Conservation (phyloP, 140 eudicot species). For the Flaveria floridana region DNA sequence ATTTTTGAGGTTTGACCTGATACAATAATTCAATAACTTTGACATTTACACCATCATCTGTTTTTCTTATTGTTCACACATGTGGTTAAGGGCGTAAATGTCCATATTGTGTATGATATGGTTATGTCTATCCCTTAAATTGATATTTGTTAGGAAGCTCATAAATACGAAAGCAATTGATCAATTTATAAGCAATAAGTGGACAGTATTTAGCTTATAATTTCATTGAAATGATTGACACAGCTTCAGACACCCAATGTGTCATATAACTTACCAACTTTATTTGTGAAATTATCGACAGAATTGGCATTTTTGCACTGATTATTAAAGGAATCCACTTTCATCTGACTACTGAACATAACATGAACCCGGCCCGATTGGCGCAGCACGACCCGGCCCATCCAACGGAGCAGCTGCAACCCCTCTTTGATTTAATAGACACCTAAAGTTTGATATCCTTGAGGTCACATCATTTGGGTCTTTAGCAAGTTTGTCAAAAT, state of each 20-base stretch:
- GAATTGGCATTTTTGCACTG: constrained; percentile 23
- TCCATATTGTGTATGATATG: neutral
- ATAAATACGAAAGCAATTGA: constrained; percentile 7
- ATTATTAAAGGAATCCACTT: constrained; percentile 15
- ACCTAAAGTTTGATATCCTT: constrained; percentile 75
- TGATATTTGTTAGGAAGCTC: neutral
- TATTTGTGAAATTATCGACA: constrained; percentile 16
- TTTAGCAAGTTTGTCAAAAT: constrained; percentile 53
- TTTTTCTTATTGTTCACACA: neutral
- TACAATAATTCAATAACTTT: neutral
- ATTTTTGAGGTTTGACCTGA: neutral
- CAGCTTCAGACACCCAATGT: neutral
- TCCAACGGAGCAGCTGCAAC: constrained; percentile 84
- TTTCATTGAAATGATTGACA: constrained; percentile 15
- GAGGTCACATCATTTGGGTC: constrained; percentile 47
- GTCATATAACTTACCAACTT: constrained; percentile 20
- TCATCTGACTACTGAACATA: constrained; percentile 41
- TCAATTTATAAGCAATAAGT: constrained; percentile 1
- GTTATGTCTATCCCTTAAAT: neutral
- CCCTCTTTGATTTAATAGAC: constrained; percentile 87
- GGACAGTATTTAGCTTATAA: neutral
- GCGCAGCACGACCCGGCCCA: constrained; percentile 68
- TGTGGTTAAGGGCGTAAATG: neutral
- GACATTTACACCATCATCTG: neutral
- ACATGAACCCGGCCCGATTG: constrained; percentile 78